These are phyloP conservation scores for Nakataea oryzae DNA, from an alignment of 2,329 filamentous ascomycete genomes.

Conservation along the genomic window DNA sequence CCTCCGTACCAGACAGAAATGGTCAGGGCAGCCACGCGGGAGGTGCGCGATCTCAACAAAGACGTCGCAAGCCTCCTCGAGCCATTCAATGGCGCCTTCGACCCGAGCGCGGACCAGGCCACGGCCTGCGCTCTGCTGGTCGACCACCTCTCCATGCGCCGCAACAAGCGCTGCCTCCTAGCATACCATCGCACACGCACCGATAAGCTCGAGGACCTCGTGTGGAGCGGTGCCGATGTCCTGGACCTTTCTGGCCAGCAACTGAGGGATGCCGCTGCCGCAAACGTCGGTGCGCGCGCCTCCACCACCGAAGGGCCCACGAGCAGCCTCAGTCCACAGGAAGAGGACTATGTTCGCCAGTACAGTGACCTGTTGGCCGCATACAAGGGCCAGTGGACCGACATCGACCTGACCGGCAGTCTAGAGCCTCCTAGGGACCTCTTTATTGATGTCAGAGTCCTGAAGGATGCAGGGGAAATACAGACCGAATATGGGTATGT, in stretches of 20 bases:
- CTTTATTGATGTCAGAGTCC: slow-evolving; percentile 91
- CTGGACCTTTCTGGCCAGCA: slow-evolving; percentile 57
- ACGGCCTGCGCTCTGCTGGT: slow-evolving; percentile 83
- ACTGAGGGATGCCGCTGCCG: slow-evolving; percentile 26
- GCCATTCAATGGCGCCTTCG: slow-evolving; percentile 75
- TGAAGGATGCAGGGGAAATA: slow-evolving; percentile 96
- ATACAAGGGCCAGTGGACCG: slow-evolving; percentile 97
- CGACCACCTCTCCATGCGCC: slow-evolving; percentile 87
- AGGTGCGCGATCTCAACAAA: slow-evolving; percentile 87
- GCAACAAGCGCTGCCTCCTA: slow-evolving; percentile 90
- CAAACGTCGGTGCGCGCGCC: slow-evolving; percentile 19
- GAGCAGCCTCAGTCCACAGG: slow-evolving; percentile 83
- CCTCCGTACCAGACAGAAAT: slow-evolving; percentile 90
- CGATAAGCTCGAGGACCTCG: slow-evolving; percentile 86
- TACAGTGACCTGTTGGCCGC: slow-evolving; percentile 89
- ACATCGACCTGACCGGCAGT: slow-evolving; percentile 89
- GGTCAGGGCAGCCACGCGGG: slow-evolving; percentile 75
- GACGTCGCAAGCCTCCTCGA: slow-evolving; percentile 72
- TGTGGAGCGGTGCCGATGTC: slow-evolving; percentile 83
- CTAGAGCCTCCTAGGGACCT: slow-evolving; percentile 89
- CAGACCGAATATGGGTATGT: slow-evolving; percentile 95
- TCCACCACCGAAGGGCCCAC: slow-evolving; percentile 39
- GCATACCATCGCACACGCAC: slow-evolving; percentile 87
- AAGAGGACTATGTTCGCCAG: slow-evolving; percentile 89
- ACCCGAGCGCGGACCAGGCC: slow-evolving; percentile 72